phyloP scores from a whole-genome alignment of 768 basidiomycete genomes.

The Fomitopsis serialis region DNA sequence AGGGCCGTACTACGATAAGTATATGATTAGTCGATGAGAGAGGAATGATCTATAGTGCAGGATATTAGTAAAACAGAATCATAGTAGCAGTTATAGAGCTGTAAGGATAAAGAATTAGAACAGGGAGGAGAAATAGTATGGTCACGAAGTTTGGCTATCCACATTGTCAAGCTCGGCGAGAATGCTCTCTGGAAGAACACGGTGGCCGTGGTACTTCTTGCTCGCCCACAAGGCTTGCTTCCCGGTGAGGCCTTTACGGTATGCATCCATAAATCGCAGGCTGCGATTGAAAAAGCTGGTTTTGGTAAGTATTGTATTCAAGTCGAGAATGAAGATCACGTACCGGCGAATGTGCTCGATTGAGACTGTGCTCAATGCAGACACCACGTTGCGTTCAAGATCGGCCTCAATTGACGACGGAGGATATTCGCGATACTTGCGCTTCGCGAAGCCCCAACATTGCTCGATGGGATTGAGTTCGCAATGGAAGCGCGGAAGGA shows the following conservation, averaged over 20 bases:
- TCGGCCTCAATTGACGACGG: conserved; percentile 26
- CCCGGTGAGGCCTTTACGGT: background rate
- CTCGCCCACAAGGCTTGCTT: conserved; percentile 1
- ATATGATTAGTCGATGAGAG: too few species aligned
- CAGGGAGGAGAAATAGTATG: too few species aligned
- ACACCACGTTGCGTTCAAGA: conserved; percentile 26
- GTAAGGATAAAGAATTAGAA: too few species aligned
- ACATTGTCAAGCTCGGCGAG: too few species aligned
- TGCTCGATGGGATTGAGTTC: conserved; percentile 36
- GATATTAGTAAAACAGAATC: too few species aligned
- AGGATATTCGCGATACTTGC: conserved; percentile 27
- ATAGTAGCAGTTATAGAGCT: too few species aligned
- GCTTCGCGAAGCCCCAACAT: conserved; percentile 33
- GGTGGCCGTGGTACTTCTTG: conserved; percentile 4
- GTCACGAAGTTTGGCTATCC: too few species aligned
- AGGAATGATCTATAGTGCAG: too few species aligned
- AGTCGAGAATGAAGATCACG: background rate
- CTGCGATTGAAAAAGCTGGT: background rate
- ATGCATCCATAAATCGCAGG: conserved; percentile 5
- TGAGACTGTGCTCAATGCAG: conserved; percentile 24
- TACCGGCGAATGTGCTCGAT: conserved; percentile 26
- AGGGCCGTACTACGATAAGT: too few species aligned
- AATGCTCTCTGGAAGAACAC: too few species aligned
- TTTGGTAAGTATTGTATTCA: too few species aligned
- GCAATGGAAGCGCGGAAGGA: conserved; percentile 36